Evolutionary conservation across 108 stramenopile genomes (phyloP), one percentile per base, ranked within the genome.

Genomic region (Cyclotella baltica): DNA sequence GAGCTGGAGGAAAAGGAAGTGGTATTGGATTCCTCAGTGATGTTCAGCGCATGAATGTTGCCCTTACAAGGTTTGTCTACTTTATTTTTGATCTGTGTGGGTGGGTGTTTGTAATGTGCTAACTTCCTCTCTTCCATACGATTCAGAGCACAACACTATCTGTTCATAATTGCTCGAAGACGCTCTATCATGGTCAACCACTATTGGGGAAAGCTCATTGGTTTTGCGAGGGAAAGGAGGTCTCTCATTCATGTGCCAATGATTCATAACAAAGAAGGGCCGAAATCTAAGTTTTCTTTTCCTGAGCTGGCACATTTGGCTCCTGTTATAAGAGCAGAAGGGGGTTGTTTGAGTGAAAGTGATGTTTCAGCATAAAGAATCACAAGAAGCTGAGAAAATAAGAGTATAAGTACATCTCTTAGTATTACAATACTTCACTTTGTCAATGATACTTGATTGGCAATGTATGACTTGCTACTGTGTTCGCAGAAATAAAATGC

Each of bases 31-130:
- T 97, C 80, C 82, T 96, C 13, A 76, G 68, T 51, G 95, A 96
- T 70, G 92, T 88, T 2, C 89, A 96, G 40, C 88, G 96, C 11
- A 89, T 97, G 80, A 96, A 96, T 80, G 96, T 97, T 48, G 95
- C 93, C 28, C 76, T 97, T 35, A 97, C 96, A 3, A 63, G 63
- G 63, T 64, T 11, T 23, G 63, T 3, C 8, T 2, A 20, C 25
- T 43, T 4, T 33, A 13, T 28, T 4, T 1, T 27, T 40, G 23
- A 59, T 27, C 38, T 29, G 28, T 38, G 19, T 62, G 3, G 6
- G 40, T 10, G 6, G 8, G 52, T 19, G 22, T n/a, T n/a, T n/a
- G n/a, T n/a, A 53, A n/a, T 53, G 52, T 53, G 13, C 15, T 57
- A 13, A 57, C 22, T 57, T 48, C n/a, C 22, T 23, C 25, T 55